Percentiles rank a stretch among this genome's conserved stretches.
phyloP scores from a whole-genome alignment of 2,329 filamentous ascomycete genomes.

The Trematosphaeria pertusa region DNA sequence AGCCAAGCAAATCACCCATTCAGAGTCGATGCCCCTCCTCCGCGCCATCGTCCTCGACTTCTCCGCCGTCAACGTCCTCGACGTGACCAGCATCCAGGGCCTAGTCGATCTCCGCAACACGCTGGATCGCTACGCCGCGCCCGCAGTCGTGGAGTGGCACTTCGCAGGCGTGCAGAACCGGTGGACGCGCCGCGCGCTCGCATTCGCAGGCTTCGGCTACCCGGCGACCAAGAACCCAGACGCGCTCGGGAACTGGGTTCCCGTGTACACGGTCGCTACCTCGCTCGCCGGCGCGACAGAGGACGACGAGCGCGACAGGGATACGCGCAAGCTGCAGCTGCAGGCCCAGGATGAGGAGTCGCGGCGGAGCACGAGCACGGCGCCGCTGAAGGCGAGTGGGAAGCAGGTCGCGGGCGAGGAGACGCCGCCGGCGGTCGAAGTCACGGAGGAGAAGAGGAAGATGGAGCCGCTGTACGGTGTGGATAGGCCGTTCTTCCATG shows the following conservation, averaged over 20 bases:
- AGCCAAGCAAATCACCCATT: conserved; percentile 18
- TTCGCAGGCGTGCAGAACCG: conserved; percentile 62
- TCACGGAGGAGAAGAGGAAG: background rate
- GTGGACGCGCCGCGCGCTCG: conserved; percentile 65
- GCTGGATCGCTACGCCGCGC: conserved; percentile 59
- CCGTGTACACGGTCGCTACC: conserved; percentile 29
- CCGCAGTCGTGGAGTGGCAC: conserved; percentile 48
- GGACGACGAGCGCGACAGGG: conserved; percentile 19
- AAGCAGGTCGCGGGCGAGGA: background rate
- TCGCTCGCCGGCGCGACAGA: conserved; percentile 22
- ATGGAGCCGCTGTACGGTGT: conserved; percentile 26
- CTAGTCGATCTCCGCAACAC: conserved; percentile 63
- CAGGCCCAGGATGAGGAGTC: conserved; percentile 16
- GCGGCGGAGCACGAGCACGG: background rate
- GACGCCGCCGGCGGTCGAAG: background rate
- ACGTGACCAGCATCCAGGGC: conserved; percentile 63
- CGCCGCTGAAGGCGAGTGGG: background rate
- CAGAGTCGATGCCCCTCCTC: conserved; percentile 52
- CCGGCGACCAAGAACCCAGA: conserved; percentile 24
- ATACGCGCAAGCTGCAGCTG: conserved; percentile 5
- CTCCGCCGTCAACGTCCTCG: conserved; percentile 62
- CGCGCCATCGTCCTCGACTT: conserved; percentile 65
- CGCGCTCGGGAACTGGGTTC: conserved; percentile 26
- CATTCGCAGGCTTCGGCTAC: conserved; percentile 62
- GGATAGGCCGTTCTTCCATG: conserved; percentile 37